Conservation (phyloP, 176 grass and related monocot genomes). For the Cocos nucifera region DNA sequence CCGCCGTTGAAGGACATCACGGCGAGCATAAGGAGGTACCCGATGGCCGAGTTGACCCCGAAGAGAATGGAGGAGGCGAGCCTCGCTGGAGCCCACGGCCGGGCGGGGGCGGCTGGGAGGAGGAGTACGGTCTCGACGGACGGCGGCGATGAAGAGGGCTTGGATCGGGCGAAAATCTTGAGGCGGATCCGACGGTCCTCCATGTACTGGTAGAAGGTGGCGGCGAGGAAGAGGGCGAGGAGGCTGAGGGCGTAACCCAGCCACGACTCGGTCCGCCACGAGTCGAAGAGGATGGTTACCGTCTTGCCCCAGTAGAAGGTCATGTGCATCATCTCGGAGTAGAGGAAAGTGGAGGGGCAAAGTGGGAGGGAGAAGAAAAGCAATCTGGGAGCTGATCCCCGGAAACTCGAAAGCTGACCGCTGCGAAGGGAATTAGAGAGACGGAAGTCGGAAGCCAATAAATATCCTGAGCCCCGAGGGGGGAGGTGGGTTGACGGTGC, state of each 20-base stretch:
- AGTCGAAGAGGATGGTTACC: slow-evolving; percentile 84
- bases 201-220: slow-evolving; percentile 95
- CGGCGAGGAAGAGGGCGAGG: slow-evolving; percentile 50
- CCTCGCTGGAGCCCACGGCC: slow-evolving; percentile 14
- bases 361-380: too few relatives aligned
- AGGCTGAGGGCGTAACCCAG: slow-evolving; percentile 65
- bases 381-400: too few relatives aligned
- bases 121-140: slow-evolving; percentile 35
- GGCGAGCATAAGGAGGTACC: slow-evolving; percentile 90
- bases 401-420: too few relatives aligned
- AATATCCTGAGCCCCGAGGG: too few relatives aligned
- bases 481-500: too few relatives aligned
- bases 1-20: slow-evolving; percentile 98
- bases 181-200: slow-evolving; percentile 72
- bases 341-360: too few relatives aligned
- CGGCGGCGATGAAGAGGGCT: slow-evolving; percentile 21
- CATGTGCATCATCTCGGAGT: slow-evolving; percentile 88
- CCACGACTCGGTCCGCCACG: slow-evolving; percentile 73
- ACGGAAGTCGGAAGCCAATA: too few relatives aligned
- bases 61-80: slow-evolving; percentile 49
- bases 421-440: too few relatives aligned
- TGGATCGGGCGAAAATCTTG: slow-evolving; percentile 38
- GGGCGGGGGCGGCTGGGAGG: slow-evolving; percentile 2
- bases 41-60: slow-evolving; percentile 72
- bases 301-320: slow-evolving; percentile 97